Percentiles rank a stretch among this genome's conserved stretches.
phyloP scores from a whole-genome alignment of 164 flowering plant genomes.

The Amborella trichopoda region DNA sequence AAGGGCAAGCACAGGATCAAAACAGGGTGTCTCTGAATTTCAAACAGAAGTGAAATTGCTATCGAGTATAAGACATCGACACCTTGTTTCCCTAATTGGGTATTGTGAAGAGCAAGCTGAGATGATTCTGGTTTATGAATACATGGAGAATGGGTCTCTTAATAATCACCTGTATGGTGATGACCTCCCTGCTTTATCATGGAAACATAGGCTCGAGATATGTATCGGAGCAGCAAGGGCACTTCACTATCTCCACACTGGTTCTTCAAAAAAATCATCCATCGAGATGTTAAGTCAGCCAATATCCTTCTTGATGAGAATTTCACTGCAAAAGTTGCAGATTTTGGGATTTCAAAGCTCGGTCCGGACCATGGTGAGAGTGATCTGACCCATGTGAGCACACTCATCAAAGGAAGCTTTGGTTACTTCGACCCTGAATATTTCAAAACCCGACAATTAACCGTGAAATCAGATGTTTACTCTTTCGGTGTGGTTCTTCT shows the following conservation, averaged over 20 bases:
- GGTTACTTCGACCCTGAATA: slow-evolving; percentile 88
- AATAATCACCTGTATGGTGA: slow-evolving; percentile 73
- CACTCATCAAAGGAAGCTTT: slow-evolving; percentile 80
- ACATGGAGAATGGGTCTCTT: slow-evolving; percentile 79
- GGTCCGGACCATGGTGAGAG: slow-evolving; percentile 60
- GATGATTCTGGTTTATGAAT: slow-evolving; percentile 77
- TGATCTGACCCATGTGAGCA: slow-evolving; percentile 81
- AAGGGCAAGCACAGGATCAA: slow-evolving; percentile 66
- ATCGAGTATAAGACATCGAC: slow-evolving; percentile 75
- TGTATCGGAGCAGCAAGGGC: slow-evolving; percentile 85
- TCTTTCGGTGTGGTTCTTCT: slow-evolving; percentile 81
- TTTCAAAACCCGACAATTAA: slow-evolving; percentile 67
- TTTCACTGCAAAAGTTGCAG: slow-evolving; percentile 77
- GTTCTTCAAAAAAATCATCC: slow-evolving; percentile 54
- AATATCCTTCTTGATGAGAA: slow-evolving; percentile 77
- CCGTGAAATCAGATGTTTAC: slow-evolving; percentile 82
- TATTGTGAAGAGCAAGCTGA: slow-evolving; percentile 73
- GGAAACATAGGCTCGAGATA: slow-evolving; percentile 74
- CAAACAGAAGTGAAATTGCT: slow-evolving; percentile 81
- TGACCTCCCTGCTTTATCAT: slow-evolving; percentile 35
- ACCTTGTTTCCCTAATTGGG: slow-evolving; percentile 73
- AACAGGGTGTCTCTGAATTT: slow-evolving; percentile 75
- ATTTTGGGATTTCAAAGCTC: slow-evolving; percentile 75
- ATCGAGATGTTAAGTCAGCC: slow-evolving; percentile 85
- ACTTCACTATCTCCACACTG: slow-evolving; percentile 88